Base-by-base conservation (phyloP, 1,139 yeast species). In the Kodamaea fungicola region DNA sequence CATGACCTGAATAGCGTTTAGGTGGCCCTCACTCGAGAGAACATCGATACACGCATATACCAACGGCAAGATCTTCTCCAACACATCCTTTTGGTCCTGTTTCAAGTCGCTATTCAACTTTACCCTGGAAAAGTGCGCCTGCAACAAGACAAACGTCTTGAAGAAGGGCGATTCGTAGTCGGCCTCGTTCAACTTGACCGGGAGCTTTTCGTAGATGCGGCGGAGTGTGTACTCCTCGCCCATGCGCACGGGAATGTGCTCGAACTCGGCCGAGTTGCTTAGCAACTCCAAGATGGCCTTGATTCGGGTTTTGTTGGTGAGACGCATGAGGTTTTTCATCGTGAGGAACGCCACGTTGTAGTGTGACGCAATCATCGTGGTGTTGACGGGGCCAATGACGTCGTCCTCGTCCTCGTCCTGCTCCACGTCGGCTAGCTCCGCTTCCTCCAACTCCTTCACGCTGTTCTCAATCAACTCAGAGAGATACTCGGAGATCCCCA, bases 381-480 rank as follows among this genome's bases (percentile, higher is more conserved):
- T 83, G 48, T 84, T 84, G 40, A 78, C 55, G 1, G 95, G 84
- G 0, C 62, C 38, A 5, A 90, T 67, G 6, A 61, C 69, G 10
- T 71, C 75, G 2, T 59, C 68, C 1, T 59, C 73, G 2, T 64
- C 72, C 4, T 61, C 67, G 55, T 53, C 63, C 2, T 56, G 66
- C 3, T 60, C 63, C 2, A 81, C 47, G 44, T 85, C 92, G 33
- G 92, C 69, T 46, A 90, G 55, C 30, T 78, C 78, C 1, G 78
- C 74, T 3, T 78, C 78, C 2, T 62, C 65, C 35, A 94, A 64
- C 22, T 86, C 95, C 21, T 71, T 71, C 45, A 92, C 56, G 0
- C 88, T 71, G n/a, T 62, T 67, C 52, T 92, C 97, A 21, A 92
- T 83, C 25, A 88, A 55, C 35, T 88, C 96, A 0, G 97, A 89